These are phyloP conservation scores for Globisporangium spinosum DNA, from an alignment of 352 stramenopile genomes.

Conservation along the genomic window DNA sequence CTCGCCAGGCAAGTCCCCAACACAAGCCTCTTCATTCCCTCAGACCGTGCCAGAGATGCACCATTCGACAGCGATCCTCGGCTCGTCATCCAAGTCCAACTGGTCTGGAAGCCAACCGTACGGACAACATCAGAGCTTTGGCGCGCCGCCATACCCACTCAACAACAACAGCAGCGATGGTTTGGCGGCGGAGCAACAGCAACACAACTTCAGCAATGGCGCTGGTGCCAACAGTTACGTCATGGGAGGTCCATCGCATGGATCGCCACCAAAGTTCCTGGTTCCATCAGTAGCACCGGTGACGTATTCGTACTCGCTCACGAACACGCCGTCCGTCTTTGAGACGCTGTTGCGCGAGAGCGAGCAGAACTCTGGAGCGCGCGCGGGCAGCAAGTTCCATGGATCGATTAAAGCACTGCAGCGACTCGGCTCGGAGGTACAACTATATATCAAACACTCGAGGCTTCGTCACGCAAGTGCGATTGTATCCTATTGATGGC, in stretches of 20 bases:
- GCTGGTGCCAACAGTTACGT: slow-evolving; percentile 2
- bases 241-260: not conserved
- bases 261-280: slow-evolving; percentile 14
- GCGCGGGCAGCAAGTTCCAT: slow-evolving; percentile 29
- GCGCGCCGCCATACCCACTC: not conserved
- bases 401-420: slow-evolving; percentile 40
- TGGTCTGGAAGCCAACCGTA: not conserved
- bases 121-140: slow-evolving; percentile 3
- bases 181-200: slow-evolving; percentile 13
- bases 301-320: slow-evolving; percentile 18
- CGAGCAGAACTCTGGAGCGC: slow-evolving; percentile 23
- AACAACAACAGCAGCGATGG: slow-evolving; percentile 9
- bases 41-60: slow-evolving; percentile 16
- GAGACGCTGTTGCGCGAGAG: slow-evolving; percentile 42
- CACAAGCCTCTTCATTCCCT: slow-evolving; percentile 10
- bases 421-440: slow-evolving; percentile 33
- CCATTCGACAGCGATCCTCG: slow-evolving; percentile 7
- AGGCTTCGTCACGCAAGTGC: too few relatives aligned
- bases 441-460: too few relatives aligned
- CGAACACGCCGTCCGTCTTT: slow-evolving; percentile 39
- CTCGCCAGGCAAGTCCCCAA: slow-evolving; percentile 17
- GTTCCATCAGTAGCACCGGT: not conserved
- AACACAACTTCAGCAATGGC: slow-evolving; percentile 13
- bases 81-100: slow-evolving; percentile 8
- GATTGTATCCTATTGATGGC: not conserved